A percentile compares a stretch with the other conserved stretches of the same genome.
Evolutionary conservation across 108 stramenopile species (phyloP).

Genomic region (Skeletonema marinoi): DNA sequence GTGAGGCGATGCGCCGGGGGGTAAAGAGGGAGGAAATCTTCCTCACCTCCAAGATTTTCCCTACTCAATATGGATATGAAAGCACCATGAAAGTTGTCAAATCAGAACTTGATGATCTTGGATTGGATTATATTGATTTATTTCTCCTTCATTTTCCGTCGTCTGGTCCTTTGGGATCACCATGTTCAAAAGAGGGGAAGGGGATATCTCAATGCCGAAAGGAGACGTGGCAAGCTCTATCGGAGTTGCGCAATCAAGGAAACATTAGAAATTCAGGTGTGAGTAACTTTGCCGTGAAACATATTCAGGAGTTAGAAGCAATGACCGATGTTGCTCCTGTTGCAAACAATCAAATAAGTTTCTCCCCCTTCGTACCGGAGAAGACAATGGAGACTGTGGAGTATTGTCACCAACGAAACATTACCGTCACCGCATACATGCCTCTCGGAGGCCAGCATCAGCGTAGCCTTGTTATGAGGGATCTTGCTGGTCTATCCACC

Average conservation of each 20-base stretch:
- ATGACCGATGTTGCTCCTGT: conserved; percentile 53
- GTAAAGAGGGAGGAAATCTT: conserved; percentile 82
- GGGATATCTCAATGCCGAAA: conserved; percentile 56
- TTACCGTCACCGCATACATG: conserved; percentile 73
- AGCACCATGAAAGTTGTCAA: conserved; percentile 42
- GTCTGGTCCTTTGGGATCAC: conserved; percentile 26
- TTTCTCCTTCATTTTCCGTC: conserved; percentile 73
- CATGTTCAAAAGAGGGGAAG: conserved; percentile 47
- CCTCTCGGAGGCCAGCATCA: conserved; percentile 61
- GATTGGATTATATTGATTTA: conserved; percentile 79
- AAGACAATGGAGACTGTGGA: conserved; percentile 52
- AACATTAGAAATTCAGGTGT: conserved; percentile 63
- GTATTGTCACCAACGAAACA: conserved; percentile 59
- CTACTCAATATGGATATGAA: conserved; percentile 62
- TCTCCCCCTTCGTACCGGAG: conserved; percentile 66
- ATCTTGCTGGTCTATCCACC: conserved; percentile 47
- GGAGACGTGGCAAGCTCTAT: conserved; percentile 69
- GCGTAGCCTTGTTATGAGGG: conserved; percentile 34
- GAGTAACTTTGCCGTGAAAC: conserved; percentile 54
- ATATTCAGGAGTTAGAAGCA: conserved; percentile 56
- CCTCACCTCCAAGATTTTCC: conserved; percentile 79
- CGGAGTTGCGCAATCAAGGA: conserved; percentile 63
- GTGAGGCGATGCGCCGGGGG: conserved; percentile 61
- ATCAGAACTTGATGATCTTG: conserved; percentile 57
- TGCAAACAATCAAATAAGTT: conserved; percentile 78